phyloP scores from a whole-genome alignment of 2,329 filamentous ascomycete species.

The Furcasterigmium sp. region DNA sequence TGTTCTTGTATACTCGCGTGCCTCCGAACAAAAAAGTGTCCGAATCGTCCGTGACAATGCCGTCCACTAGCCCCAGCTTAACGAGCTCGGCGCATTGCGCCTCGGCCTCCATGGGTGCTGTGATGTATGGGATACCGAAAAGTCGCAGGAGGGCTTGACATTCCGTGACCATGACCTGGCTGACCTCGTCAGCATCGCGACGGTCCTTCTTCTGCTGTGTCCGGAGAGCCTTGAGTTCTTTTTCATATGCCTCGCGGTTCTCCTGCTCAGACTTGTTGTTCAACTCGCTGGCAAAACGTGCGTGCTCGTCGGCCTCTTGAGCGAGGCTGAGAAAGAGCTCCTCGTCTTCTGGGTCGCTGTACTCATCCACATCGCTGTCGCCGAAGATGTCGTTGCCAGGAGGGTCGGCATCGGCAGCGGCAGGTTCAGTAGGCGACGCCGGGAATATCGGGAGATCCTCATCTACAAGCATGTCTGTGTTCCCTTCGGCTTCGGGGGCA shows the following conservation, averaged over 20 bases:
- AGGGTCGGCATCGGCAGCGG: slow-evolving; percentile 9
- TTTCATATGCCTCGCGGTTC: slow-evolving; percentile 76
- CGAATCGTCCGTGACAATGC: slow-evolving; percentile 95
- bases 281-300: slow-evolving; percentile 81
- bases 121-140: slow-evolving; percentile 94
- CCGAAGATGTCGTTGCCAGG: slow-evolving; percentile 37
- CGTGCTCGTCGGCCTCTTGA: slow-evolving; percentile 88
- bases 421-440: not conserved
- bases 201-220: slow-evolving; percentile 96
- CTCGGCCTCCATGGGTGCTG: slow-evolving; percentile 97
- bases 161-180: slow-evolving; percentile 91
- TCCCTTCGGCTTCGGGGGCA: slow-evolving; percentile 17
- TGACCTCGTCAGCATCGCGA: slow-evolving; percentile 93
- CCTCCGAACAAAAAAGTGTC: slow-evolving; percentile 97
- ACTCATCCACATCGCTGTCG: slow-evolving; percentile 65
- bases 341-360: slow-evolving; percentile 87
- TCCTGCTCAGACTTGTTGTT: slow-evolving; percentile 69
- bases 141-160: slow-evolving; percentile 86
- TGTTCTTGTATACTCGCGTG: slow-evolving; percentile 96
- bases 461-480: slow-evolving; percentile 1
- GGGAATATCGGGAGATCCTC: not conserved
- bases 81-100: slow-evolving; percentile 95
- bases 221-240: slow-evolving; percentile 79
- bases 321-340: slow-evolving; percentile 83
- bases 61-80: slow-evolving; percentile 80